phyloP scores from a whole-genome alignment of 2,329 filamentous ascomycete species.

The Cladosporium sp. region DNA sequence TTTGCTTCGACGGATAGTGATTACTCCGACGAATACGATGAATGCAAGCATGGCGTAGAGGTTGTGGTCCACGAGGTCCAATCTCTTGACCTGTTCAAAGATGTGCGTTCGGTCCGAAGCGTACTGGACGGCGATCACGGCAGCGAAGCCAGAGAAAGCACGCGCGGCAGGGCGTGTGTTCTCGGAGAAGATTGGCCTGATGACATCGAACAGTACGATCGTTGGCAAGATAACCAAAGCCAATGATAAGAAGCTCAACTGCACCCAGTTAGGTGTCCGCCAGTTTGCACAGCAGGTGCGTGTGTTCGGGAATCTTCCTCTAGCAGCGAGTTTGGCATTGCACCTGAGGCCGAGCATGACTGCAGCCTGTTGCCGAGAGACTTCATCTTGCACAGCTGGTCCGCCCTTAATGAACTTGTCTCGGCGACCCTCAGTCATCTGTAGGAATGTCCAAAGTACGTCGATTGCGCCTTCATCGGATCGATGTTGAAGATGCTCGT shows the following conservation, averaged over 20 bases:
- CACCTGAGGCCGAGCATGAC: constrained; percentile 58
- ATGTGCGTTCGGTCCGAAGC: constrained; percentile 57
- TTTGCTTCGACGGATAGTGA: constrained; percentile 24
- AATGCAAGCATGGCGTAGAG: constrained; percentile 35
- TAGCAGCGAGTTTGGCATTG: constrained; percentile 48
- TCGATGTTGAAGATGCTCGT: constrained; percentile 51
- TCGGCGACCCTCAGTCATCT: constrained; percentile 49
- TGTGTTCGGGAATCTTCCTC: constrained; percentile 48
- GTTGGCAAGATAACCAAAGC: constrained; percentile 37
- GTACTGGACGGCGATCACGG: constrained; percentile 41
- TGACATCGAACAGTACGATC: constrained; percentile 19
- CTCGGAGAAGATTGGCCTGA: constrained; percentile 19
- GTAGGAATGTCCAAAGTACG: constrained; percentile 54
- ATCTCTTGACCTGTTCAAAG: constrained; percentile 56
- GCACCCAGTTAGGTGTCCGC: constrained; percentile 40
- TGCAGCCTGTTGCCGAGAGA: constrained; percentile 54
- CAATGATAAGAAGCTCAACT: constrained; percentile 39
- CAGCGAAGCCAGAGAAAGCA: constrained; percentile 23
- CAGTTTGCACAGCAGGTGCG: constrained; percentile 58
- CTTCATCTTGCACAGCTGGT: constrained; percentile 43
- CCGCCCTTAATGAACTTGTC: constrained; percentile 51
- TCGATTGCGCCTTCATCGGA: constrained; percentile 41
- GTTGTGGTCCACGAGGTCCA: constrained; percentile 38
- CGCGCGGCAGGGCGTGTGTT: constrained; percentile 19
- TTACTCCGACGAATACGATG: constrained; percentile 36